Conservation (phyloP, 2,329 filamentous ascomycete species). For the Nigrograna mackinnonii region DNA sequence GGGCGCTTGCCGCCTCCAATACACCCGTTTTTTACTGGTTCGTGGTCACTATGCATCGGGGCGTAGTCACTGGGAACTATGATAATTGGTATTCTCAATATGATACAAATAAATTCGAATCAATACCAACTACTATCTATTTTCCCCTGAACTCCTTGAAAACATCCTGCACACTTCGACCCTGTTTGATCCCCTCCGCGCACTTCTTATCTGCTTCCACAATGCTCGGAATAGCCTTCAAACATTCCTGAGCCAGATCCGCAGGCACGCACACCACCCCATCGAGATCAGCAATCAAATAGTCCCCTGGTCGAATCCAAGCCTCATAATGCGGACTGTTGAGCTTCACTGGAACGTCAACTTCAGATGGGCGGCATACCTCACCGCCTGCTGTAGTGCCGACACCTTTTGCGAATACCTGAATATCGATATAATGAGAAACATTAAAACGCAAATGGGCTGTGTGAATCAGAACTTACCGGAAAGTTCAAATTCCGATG, state of each 20-base stretch:
- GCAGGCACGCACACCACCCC: neutral
- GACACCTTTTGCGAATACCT: slow-evolving; percentile 20
- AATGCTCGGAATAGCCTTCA: neutral
- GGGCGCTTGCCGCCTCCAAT: too few species aligned
- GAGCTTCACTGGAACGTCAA: neutral
- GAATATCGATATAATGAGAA: too few species aligned
- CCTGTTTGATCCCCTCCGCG: neutral
- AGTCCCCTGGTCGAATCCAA: neutral
- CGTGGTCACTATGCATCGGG: too few species aligned
- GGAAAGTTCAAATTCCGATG: slow-evolving; percentile 55
- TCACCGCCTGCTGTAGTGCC: slow-evolving; percentile 1
- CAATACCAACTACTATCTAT: too few species aligned
- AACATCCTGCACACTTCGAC: neutral
- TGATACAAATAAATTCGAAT: too few species aligned
- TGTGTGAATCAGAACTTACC: neutral
- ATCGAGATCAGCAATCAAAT: neutral
- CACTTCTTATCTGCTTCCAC: neutral
- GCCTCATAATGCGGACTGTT: neutral
- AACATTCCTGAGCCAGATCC: neutral
- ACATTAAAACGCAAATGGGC: too few species aligned
- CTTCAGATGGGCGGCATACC: neutral
- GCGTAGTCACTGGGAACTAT: too few species aligned
- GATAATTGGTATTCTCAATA: too few species aligned
- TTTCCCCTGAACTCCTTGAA: neutral
- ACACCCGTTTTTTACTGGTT: too few species aligned